phyloP scores from a whole-genome alignment of 495 filamentous ascomycete species.

The Amphirosellinia nigrospora region DNA sequence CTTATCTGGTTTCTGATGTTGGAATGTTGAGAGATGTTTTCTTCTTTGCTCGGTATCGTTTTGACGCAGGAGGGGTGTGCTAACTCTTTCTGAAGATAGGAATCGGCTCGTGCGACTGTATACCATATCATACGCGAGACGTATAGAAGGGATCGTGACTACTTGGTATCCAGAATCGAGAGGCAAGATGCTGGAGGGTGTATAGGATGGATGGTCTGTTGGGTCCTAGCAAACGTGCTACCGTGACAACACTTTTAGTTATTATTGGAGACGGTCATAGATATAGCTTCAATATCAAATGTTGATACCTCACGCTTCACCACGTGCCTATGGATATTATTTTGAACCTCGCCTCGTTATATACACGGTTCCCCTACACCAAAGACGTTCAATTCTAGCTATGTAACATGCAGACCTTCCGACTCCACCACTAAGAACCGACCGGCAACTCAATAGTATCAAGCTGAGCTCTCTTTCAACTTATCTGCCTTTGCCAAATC shows the following conservation, averaged over 20 bases:
- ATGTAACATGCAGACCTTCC: background rate
- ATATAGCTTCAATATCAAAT: background rate
- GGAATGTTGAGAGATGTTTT: constrained; percentile 24
- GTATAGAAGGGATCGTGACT: background rate
- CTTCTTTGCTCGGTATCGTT: constrained; percentile 6
- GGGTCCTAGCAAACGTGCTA: background rate
- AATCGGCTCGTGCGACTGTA: background rate
- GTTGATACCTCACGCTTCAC: background rate
- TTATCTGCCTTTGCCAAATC: constrained; percentile 60
- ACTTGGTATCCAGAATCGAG: background rate
- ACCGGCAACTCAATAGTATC: background rate
- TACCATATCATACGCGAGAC: background rate
- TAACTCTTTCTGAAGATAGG: constrained; percentile 18
- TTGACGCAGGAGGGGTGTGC: background rate
- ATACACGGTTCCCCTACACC: background rate
- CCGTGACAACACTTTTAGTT: background rate
- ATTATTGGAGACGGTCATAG: background rate
- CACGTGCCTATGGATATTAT: background rate
- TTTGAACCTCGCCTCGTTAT: background rate
- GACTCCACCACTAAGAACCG: background rate
- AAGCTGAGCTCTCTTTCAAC: constrained; percentile 44
- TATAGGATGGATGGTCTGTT: background rate
- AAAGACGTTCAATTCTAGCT: background rate
- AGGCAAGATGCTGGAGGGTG: background rate
- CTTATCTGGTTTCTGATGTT: constrained; percentile 55